Base-by-base conservation (phyloP, 1,284 basidiomycete genomes). In the Amylostereum areolatum region DNA sequence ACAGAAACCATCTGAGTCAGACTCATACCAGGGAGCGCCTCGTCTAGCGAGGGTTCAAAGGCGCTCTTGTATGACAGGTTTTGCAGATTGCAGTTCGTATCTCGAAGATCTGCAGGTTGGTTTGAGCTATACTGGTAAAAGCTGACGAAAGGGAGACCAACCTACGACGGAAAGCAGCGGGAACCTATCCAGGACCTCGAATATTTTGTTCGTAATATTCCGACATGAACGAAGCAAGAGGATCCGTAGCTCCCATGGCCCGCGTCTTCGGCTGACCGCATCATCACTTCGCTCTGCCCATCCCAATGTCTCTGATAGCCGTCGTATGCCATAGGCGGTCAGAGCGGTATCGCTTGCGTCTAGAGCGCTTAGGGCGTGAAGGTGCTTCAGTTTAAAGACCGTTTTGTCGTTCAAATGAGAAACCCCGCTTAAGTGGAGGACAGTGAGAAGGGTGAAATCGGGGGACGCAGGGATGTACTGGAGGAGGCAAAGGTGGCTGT, bases 361-460 rank as follows among this genome's bases (percentile, higher is more conserved):
- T n/a, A 89, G 65, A 0, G 80, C 85, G 37, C 67, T 58, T 24
- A 89, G 67, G 4, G 68, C 67, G 55, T 76, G 75, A 7, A 89
- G 68, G 4, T 63, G 56, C 32, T 72, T 74, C 11, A 88, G 67
- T 8, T 66, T 57, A 24, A 70, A 48, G 18, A 85, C 67, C 36
- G 72, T 75, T 24, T 74, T 64, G 61, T 89, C 85, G 25, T 70
- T 76, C 1, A 89, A 66, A 18, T 76, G 66, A 4, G 50, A 37
- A 55, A 81, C 81, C 4, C 68, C 63, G 3, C 75, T 68, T 4
- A 89, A 66, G 43, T 82, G 71, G 12, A 89, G 62, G 12, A 85
- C 59, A 3, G 85, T 84, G 48, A 88, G 52, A 24, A 89, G 69
- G 2, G 82, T 69, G 59, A 85, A 87, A 18, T 74, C 57, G 1